Evolutionary conservation across 176 grass and related monocot species (phyloP), one percentile per base, ranked within the genome.

Genomic region (Musa acuminata): DNA sequence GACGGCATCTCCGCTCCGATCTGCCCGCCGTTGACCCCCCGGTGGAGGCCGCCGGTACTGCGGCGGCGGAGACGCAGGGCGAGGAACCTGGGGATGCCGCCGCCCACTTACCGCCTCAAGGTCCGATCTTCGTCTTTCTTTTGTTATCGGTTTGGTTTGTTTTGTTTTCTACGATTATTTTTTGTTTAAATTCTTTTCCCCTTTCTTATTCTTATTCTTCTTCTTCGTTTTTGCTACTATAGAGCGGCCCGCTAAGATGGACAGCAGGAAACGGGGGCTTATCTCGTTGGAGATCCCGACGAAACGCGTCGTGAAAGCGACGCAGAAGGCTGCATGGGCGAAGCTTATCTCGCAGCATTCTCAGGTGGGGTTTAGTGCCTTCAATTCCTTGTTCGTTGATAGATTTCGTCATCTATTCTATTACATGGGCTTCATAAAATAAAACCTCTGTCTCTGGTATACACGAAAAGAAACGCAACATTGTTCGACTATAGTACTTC

Each of bases 311-410:
- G 74, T 75, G 48, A 86, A 84, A 64, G 71, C 73, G 63, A 81
- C 85, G 54, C 82, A 77, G 9, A 76, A 66, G 29, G 76, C 13
- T 49, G 88, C 88, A 77, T 99, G 96, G 96, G 96, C 88, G 1
- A 99, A 91, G 76, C 80, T 99, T 29, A 85, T 99, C 9, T 99
- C 96, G n/a, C 88, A 99, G 76, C 82, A 79, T 58, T 87, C 96
- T 43, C 84, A 94, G 96, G 96, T 89, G 26, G 8, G 57, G 6
- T 53, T 51, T 75, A 7, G 35, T 67, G 12, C 69, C 51, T 52
- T 21, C 49, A 52, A 62, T 49, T 62, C 65, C 23, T 51, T 19
- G 64, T 62, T 16, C 8, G 57, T 71, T 64, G 51, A 57, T 52
- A 83, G 26, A 53, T 43, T 59, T 81, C 53, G 63, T 55, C 74